Percentiles rank a stretch among this genome's conserved stretches.
phyloP scores from a whole-genome alignment of 225 moss, liverwort and hornwort species.

The Polytrichum commune region DNA sequence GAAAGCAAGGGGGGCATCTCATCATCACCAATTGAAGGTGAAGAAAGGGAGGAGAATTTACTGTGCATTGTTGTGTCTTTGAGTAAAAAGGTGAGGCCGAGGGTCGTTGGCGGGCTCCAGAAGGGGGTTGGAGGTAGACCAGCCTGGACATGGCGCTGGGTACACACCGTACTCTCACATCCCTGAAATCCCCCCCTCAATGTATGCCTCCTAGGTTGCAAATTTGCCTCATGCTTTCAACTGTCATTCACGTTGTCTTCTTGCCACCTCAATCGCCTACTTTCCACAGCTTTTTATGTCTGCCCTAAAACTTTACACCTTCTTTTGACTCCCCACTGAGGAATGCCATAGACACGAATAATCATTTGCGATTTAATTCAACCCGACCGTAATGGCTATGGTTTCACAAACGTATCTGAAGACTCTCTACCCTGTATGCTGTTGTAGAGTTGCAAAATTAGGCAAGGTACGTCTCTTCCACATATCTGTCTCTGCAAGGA shows the following conservation, averaged over 20 bases:
- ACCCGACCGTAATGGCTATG: no score
- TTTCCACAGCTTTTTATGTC: no score
- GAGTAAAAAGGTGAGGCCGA: conserved; percentile 18
- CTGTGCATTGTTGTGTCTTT: conserved; percentile 43
- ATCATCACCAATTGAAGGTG: no score
- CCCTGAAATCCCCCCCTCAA: conserved; percentile 3
- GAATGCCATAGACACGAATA: no score
- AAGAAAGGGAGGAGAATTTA: conserved; percentile 10
- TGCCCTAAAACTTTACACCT: no score
- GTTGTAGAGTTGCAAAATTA: neutral
- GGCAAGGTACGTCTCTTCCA: neutral
- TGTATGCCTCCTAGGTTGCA: conserved; percentile 2
- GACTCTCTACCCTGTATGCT: no score
- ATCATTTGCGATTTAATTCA: no score
- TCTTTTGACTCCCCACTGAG: neutral
- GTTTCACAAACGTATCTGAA: no score
- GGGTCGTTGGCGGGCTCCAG: conserved; percentile 15
- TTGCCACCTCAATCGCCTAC: no score
- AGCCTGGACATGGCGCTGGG: conserved; percentile 45
- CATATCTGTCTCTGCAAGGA: no score
- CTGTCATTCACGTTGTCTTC: no score
- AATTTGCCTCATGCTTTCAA: conserved; percentile 3
- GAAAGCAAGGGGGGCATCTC: no score
- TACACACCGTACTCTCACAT: conserved; percentile 30
- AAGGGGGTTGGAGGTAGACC: conserved; percentile 15